Evolutionary conservation across 331 rosid species (phyloP).

Genomic region (Saraca asoca): DNA sequence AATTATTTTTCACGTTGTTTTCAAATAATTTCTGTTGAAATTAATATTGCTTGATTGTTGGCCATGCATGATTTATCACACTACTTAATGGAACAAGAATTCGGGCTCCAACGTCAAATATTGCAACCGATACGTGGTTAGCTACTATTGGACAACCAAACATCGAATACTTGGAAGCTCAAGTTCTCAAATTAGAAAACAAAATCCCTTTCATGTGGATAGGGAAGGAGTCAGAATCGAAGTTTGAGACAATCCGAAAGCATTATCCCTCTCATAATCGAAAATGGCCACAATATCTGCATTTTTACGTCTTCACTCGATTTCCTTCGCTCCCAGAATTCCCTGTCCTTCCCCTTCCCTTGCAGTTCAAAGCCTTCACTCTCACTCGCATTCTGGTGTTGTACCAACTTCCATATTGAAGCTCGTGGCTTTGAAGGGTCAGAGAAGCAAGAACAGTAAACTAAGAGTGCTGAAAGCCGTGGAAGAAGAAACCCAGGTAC

Average conservation of each 20-base stretch:
- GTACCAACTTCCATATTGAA: constrained; percentile 25
- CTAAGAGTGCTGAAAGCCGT: constrained; percentile 36
- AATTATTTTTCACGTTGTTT: too few species aligned
- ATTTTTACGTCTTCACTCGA: constrained; percentile 32
- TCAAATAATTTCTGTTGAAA: too few species aligned
- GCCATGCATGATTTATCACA: too few species aligned
- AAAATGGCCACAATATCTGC: constrained; percentile 49
- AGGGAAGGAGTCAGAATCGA: too few species aligned
- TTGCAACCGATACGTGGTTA: too few species aligned
- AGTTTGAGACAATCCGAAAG: neutral
- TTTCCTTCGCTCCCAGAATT: constrained; percentile 4
- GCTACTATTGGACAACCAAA: too few species aligned
- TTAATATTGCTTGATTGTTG: too few species aligned
- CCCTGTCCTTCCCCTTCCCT: constrained; percentile 28
- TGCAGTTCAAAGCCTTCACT: constrained; percentile 24
- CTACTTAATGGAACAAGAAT: too few species aligned
- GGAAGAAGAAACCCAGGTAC: constrained; percentile 47
- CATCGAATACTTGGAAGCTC: too few species aligned
- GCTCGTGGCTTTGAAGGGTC: constrained; percentile 17
- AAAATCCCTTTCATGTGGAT: too few species aligned
- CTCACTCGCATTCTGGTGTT: constrained; percentile 24
- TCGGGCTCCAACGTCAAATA: too few species aligned
- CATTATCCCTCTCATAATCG: neutral
- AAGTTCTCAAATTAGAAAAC: too few species aligned
- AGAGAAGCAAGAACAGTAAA: constrained; percentile 13